Percentiles rank a stretch among this genome's conserved stretches.
Evolutionary conservation across 345 rosid genomes (phyloP).

Genomic region (Pugionium dolabratum): DNA sequence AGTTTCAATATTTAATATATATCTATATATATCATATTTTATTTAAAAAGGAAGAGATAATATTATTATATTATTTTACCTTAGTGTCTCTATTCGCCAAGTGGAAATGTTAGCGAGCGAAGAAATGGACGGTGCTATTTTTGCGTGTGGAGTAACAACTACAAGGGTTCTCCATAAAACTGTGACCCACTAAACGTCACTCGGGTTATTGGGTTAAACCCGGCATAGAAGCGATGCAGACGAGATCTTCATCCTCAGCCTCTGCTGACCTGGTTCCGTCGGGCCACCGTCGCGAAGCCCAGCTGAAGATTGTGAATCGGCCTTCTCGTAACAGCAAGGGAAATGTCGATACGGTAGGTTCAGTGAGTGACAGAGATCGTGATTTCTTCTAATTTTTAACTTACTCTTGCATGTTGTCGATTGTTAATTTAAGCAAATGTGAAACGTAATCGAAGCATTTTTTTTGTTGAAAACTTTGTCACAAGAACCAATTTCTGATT

Average conservation of each 20-base stretch:
- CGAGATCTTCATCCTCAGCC: constrained; percentile 38
- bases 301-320: constrained; percentile 35
- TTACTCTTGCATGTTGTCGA: no score
- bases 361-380: background rate
- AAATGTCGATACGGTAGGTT: constrained; percentile 24
- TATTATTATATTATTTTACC: no score
- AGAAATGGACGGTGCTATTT: background rate
- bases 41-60: no score
- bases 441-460: no score
- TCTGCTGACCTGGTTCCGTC: constrained; percentile 5
- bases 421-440: background rate
- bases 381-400: background rate
- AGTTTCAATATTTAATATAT: no score
- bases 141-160: constrained; percentile 20
- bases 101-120: no score
- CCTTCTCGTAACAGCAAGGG: constrained; percentile 2
- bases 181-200: constrained; percentile 21
- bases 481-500: background rate
- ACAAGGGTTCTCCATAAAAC: background rate
- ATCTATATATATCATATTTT: no score
- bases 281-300: constrained; percentile 13
- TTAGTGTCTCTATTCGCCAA: no score
- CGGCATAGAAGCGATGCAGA: constrained; percentile 31
- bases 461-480: background rate
- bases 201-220: constrained; percentile 35